phyloP scores from a whole-genome alignment of 1,284 basidiomycete species.

The Leccinum angustisporum region DNA sequence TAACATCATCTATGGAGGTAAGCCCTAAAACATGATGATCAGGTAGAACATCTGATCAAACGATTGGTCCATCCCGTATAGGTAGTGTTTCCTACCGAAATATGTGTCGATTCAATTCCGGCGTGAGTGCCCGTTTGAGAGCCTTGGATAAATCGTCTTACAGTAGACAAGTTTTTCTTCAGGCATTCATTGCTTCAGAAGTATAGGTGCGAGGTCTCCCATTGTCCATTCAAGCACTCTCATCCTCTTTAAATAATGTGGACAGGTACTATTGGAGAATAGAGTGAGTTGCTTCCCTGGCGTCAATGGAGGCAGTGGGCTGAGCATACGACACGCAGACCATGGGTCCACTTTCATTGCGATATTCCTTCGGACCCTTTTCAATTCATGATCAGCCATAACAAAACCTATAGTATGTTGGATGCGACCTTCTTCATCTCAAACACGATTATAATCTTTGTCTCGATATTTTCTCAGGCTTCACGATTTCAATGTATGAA shows the following conservation, averaged over 20 bases:
- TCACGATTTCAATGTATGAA: constrained; percentile 78
- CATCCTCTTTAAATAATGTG: not conserved
- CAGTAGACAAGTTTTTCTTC: constrained; percentile 65
- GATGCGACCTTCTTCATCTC: not conserved
- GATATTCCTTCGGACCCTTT: constrained; percentile 80
- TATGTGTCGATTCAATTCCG: constrained; percentile 85
- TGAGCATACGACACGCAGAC: constrained; percentile 23
- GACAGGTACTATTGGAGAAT: constrained; percentile 83
- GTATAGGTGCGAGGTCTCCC: constrained; percentile 50
- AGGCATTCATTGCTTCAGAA: constrained; percentile 67
- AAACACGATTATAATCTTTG: not conserved
- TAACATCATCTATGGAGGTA: constrained; percentile 71
- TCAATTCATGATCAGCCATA: constrained; percentile 71
- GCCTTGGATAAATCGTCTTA: not conserved
- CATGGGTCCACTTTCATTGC: constrained; percentile 69
- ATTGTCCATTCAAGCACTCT: not conserved
- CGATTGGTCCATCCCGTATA: constrained; percentile 19
- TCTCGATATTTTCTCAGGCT: constrained; percentile 44
- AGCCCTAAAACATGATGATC: constrained; percentile 6
- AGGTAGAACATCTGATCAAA: not conserved
- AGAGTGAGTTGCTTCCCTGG: constrained; percentile 37
- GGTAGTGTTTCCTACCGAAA: constrained; percentile 61
- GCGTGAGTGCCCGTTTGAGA: constrained; percentile 47
- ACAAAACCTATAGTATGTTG: constrained; percentile 68
- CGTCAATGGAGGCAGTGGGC: constrained; percentile 7